Percentiles rank a stretch among this genome's conserved stretches.
Conservation (phyloP, 331 rosid genomes). For the Pyrus hybrid region DNA sequence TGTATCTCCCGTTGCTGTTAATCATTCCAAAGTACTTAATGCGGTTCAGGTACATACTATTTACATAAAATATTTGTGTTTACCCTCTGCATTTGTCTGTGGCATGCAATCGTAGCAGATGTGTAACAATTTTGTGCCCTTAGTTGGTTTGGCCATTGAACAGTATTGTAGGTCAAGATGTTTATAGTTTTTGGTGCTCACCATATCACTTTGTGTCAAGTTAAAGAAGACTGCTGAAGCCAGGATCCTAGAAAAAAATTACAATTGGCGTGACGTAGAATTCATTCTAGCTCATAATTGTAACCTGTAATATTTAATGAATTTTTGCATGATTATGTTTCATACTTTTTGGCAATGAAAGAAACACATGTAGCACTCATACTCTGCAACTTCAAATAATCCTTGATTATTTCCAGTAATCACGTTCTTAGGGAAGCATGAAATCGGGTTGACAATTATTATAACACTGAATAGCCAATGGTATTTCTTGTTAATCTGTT, state of each 20-base stretch:
- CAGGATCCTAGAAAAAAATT: not conserved
- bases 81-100: not conserved
- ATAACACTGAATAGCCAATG: not conserved
- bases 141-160: not conserved
- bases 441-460: not conserved
- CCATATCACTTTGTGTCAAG: not conserved
- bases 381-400: not conserved
- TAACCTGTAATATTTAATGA: not conserved
- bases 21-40: slow-evolving; percentile 90
- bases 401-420: not conserved
- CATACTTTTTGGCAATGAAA: not conserved
- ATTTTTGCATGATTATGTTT: not conserved
- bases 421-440: not conserved
- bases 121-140: not conserved
- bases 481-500: not conserved
- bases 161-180: not conserved
- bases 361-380: not conserved
- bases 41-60: slow-evolving; percentile 64
- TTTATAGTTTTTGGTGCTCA: not conserved
- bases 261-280: not conserved
- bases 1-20: slow-evolving; percentile 78
- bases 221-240: not conserved
- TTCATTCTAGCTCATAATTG: not conserved
- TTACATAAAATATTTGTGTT: not conserved
- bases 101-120: not conserved